Conservation (phyloP, 2,329 filamentous ascomycete species). For the Exophiala viscosa region DNA sequence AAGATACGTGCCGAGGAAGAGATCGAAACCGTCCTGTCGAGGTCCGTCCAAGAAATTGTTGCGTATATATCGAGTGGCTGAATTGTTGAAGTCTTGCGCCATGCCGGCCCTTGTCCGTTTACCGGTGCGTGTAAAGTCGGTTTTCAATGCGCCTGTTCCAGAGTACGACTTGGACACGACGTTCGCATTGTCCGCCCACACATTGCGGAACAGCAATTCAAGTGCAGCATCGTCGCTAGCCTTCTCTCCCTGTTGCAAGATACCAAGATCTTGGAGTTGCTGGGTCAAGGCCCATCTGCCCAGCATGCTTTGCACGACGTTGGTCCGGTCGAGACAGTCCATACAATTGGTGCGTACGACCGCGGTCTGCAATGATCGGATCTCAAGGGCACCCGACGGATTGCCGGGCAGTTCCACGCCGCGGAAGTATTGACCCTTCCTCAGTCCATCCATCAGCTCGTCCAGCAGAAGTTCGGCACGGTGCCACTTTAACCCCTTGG, state of each 20-base stretch:
- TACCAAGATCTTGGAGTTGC: constrained; percentile 78
- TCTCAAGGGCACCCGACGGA: constrained; percentile 68
- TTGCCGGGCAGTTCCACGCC: constrained; percentile 79
- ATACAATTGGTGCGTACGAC: constrained; percentile 98
- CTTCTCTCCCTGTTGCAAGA: constrained; percentile 70
- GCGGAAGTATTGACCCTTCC: constrained; percentile 85
- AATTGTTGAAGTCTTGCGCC: constrained; percentile 82
- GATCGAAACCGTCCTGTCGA: constrained; percentile 88
- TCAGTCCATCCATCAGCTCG: constrained; percentile 69
- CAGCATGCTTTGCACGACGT: constrained; percentile 96
- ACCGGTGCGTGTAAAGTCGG: constrained; percentile 92
- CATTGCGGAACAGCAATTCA: constrained; percentile 87
- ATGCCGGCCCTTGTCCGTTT: constrained; percentile 80
- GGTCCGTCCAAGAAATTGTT: constrained; percentile 97
- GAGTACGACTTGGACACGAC: constrained; percentile 90
- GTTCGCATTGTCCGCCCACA: constrained; percentile 98
- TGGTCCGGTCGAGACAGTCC: constrained; percentile 97
- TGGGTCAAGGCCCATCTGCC: constrained; percentile 83
- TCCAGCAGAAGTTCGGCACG: constrained; percentile 83
- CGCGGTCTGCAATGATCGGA: constrained; percentile 75
- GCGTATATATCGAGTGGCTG: constrained; percentile 78
- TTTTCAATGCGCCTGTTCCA: constrained; percentile 95
- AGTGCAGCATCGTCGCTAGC: constrained; percentile 79
- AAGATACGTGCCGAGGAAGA: constrained; percentile 84
- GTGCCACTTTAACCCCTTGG: constrained; percentile 91